Evolutionary conservation across 2,329 filamentous ascomycete genomes (phyloP), one percentile per base, ranked within the genome.

Genomic region (Talaromyces rugulosus): DNA sequence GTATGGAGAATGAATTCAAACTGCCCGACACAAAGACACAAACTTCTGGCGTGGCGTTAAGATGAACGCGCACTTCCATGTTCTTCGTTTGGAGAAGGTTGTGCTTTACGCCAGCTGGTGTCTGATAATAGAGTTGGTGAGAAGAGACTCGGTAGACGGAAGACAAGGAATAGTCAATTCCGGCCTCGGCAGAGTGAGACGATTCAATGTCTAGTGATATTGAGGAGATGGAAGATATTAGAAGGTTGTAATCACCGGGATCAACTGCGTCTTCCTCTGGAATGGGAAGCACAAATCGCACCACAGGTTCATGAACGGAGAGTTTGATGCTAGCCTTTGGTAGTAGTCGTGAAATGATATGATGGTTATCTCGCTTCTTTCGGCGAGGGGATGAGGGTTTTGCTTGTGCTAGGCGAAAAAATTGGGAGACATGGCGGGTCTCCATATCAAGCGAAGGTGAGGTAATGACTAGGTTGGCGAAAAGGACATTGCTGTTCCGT

Each of bases 301-400:
- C 75, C 16, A 99, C 96, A 1, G 95, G 95, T 73, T 99, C 95
- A 71, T 99, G 95, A 77, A 99, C 90, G 0, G 95, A 97, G 47
- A 98, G 87, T 72, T 98, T 99, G 75, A 98, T 89, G 70, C 85
- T 96, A 0, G 94, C 90, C 78, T 98, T 98, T 1, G 95, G 95
- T 8, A 99, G 81, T 3, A 98, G 83, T n/a, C 91, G 87, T 14
- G 94, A 96, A 33, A 99, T 89, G 36, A 99, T 80, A 59, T 87
- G 83, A 67, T 92, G 78, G 23, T 75, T 77, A 47, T 72, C 72
- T 60, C 81, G 82, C 66, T 81, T 81, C 62, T 82, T 74, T 4
- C 68, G 63, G 40, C 70, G 77, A 36, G 70, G 77, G n/a, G 77
- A 76, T 18, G 74, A 71, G 67, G 70, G 71, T 61, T 81, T 84